Percentiles rank a stretch among this genome's conserved stretches.
Evolutionary conservation across 192 early-diverging fungal genomes (phyloP).

Genomic region (Podila clonocystis): DNA sequence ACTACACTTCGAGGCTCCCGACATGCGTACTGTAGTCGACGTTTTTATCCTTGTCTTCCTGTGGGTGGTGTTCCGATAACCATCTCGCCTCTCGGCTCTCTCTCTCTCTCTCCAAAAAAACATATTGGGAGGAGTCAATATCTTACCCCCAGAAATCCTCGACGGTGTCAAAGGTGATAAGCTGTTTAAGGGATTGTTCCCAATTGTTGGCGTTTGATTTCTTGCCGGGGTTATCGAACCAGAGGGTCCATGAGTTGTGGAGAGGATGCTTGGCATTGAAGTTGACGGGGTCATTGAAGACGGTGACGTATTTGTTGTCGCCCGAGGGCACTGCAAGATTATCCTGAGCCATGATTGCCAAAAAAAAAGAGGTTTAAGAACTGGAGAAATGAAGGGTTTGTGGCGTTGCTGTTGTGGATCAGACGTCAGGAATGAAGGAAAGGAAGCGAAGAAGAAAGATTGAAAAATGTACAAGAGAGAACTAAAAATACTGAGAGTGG

Average conservation of each 20-base stretch:
- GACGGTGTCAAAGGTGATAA: conserved; percentile 91
- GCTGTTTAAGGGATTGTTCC: conserved; percentile 85
- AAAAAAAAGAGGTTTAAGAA: not conserved
- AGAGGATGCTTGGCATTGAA: conserved; percentile 89
- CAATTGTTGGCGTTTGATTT: conserved; percentile 81
- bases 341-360: conserved; percentile 39
- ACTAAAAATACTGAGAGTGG: not conserved
- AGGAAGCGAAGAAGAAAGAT: not conserved
- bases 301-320: conserved; percentile 51
- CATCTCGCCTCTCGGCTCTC: too few species aligned
- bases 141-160: conserved; percentile 97
- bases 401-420: not conserved
- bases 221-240: conserved; percentile 91
- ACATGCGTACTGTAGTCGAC: too few species aligned
- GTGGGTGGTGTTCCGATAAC: too few species aligned
- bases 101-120: not conserved
- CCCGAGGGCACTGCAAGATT: conserved; percentile 41
- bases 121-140: too few species aligned
- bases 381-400: not conserved
- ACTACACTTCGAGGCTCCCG: too few species aligned
- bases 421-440: not conserved
- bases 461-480: not conserved
- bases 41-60: too few species aligned
- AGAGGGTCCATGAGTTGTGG: conserved; percentile 91
- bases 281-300: conserved; percentile 55